Base-by-base conservation (phyloP, 768 basidiomycete species). In the Suillus americanus region DNA sequence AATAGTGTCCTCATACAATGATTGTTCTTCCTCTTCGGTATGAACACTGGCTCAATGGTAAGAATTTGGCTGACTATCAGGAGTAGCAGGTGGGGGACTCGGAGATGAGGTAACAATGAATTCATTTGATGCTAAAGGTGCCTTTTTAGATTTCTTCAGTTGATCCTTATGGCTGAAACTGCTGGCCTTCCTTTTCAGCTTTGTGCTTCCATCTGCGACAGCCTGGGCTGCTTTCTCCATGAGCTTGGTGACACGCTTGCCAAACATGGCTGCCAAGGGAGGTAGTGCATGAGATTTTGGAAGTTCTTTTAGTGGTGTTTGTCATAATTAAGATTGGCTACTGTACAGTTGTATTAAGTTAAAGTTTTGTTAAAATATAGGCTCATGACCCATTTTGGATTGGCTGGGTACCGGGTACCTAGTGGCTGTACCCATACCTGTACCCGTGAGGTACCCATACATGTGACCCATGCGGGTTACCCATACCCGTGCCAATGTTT, bases 111-210 rank as follows among this genome's bases (percentile, higher is more conserved):
- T n/a, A n/a, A n/a, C n/a, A n/a, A n/a, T n/a, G n/a, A n/a, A n/a
- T n/a, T n/a, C n/a, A n/a, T n/a, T 30, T 16, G 1, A 51, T 51
- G 16, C 18, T 10, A 28, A 30, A 28, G 50, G 50, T 51, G 8
- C 16, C 3, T 51, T 51, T 16, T 51, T 51, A 0, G 28, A 28
- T 28, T 61, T 61, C 41, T 41, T 61, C 1, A 16, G 7, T 43
- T 16, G 41, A 30, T 9, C 25, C 60, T 61, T 61, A 6, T 14
- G 8, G 23, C 60, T 60, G 13, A 33, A 28, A 50, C 50, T 50
- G 60, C 60, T 61, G 12, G 16, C 60, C 60, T 46, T 61, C 60
- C 23, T 9, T 61, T 60, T 41, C 16, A 61, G 60, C 25, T 46
- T 23, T 1, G 0, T 6, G 35, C 37, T 28, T 23, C 33, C 35